These are phyloP conservation scores for Mycena alexandri DNA, from an alignment of 768 basidiomycete species.

Conservation along the genomic window DNA sequence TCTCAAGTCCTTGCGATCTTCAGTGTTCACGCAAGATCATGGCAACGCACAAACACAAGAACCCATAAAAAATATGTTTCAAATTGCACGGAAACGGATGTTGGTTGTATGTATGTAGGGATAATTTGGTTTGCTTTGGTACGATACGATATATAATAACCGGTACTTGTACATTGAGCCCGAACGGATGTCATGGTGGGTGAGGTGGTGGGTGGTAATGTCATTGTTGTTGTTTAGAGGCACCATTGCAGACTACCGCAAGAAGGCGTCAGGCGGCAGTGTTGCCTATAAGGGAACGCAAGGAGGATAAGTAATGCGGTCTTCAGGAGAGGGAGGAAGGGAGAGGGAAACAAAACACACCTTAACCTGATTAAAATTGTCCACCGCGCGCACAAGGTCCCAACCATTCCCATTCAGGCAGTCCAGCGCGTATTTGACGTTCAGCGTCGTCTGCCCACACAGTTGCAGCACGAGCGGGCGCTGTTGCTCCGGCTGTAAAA, in stretches of 20 bases:
- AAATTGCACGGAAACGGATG: conserved; percentile 5
- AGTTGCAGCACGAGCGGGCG: conserved; percentile 78
- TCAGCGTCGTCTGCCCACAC: conserved; percentile 81
- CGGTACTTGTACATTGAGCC: conserved; percentile 30
- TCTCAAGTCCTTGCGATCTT: no score
- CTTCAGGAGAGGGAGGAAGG: background rate
- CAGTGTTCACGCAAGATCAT: no score
- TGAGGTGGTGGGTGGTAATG: conserved; percentile 4
- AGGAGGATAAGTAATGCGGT: background rate
- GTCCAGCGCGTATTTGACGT: conserved; percentile 82
- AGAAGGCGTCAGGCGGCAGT: conserved; percentile 67
- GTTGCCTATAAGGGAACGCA: conserved; percentile 52
- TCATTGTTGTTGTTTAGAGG: conserved; percentile 1
- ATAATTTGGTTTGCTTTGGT: conserved; percentile 16
- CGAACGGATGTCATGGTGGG: conserved; percentile 8
- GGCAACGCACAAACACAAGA: no score
- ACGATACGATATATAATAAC: conserved; percentile 8
- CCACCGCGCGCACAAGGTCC: conserved; percentile 83
- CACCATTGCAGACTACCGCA: conserved; percentile 38
- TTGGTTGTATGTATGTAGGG: background rate
- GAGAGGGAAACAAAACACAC: conserved; percentile 56
- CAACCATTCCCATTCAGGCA: conserved; percentile 89
- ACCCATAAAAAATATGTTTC: conserved; percentile 1
- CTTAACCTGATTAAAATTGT: conserved; percentile 92
- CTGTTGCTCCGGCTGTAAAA: conserved; percentile 74